Evolutionary conservation across 495 filamentous ascomycete genomes (phyloP).

Genomic region (Astrothelium macrocarpum): DNA sequence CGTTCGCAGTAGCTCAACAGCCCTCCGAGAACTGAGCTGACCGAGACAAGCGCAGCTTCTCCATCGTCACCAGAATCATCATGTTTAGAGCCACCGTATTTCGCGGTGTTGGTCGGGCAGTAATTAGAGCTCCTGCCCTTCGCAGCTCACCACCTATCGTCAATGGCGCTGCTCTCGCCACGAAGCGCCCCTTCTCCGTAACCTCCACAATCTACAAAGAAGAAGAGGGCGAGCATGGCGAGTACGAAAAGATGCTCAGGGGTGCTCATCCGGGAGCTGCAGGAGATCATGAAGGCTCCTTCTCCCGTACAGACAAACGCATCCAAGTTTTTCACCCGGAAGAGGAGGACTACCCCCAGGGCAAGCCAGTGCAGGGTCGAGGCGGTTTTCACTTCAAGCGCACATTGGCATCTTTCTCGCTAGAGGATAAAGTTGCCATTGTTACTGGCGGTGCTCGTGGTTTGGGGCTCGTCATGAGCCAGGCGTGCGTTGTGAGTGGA

Average conservation of each 20-base stretch:
- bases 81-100: not conserved
- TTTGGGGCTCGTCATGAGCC: constrained; percentile 82
- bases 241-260: constrained; percentile 3
- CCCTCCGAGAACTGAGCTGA: not conserved
- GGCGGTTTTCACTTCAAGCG: constrained; percentile 63
- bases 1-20: not conserved
- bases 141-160: not conserved
- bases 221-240: not conserved
- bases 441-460: constrained; percentile 84
- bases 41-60: not conserved
- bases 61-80: not conserved
- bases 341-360: constrained; percentile 55
- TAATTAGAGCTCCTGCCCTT: constrained; percentile 3
- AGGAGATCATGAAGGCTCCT: constrained; percentile 39
- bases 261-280: constrained; percentile 1
- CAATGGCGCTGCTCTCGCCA: not conserved
- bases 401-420: constrained; percentile 63
- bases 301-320: constrained; percentile 68
- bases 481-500: constrained; percentile 76
- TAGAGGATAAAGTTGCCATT: constrained; percentile 66
- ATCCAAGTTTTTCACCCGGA: constrained; percentile 69
- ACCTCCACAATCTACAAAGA: not conserved
- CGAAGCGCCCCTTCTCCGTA: not conserved
- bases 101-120: not conserved
- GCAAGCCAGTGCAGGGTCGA: constrained; percentile 57